Percentiles rank a stretch among this genome's conserved stretches.
Conservation (phyloP, 805 yeast genomes). For the Candida verbasci region DNA sequence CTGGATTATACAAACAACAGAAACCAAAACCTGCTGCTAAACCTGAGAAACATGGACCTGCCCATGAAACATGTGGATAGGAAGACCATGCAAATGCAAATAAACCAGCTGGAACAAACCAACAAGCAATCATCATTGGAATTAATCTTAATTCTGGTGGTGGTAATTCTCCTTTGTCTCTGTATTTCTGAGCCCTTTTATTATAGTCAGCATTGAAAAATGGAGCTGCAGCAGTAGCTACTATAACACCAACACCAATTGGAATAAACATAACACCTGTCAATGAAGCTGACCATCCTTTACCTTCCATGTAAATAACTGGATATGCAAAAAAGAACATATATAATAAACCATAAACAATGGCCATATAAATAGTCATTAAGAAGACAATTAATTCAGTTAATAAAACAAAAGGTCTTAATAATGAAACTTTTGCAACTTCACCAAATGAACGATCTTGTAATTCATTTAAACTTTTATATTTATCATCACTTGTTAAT, state of each 20-base stretch:
- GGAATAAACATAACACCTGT: constrained; percentile 38
- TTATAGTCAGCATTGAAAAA: constrained; percentile 31
- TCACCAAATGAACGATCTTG: constrained; percentile 19
- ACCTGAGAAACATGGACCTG: constrained; percentile 35
- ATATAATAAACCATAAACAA: constrained; percentile 33
- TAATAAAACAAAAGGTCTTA: constrained; percentile 32
- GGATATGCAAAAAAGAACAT: constrained; percentile 40
- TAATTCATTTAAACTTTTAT: constrained; percentile 24
- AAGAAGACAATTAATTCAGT: constrained; percentile 32
- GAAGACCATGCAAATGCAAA: constrained; percentile 38
- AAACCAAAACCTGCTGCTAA: constrained; percentile 33
- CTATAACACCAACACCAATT: constrained; percentile 32
- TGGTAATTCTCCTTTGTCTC: constrained; percentile 32
- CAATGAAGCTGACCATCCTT: constrained; percentile 32
- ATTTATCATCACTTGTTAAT: constrained; percentile 30
- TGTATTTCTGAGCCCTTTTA: constrained; percentile 28
- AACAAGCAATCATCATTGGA: constrained; percentile 37
- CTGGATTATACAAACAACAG: constrained; percentile 32
- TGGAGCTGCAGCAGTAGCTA: constrained; percentile 24
- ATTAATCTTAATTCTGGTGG: constrained; percentile 36
- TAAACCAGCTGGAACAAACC: constrained; percentile 32
- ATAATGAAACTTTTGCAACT: constrained; percentile 23
- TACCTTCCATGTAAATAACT: constrained; percentile 29
- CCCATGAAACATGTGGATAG: constrained; percentile 30
- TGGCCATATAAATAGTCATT: constrained; percentile 34